phyloP scores from a whole-genome alignment of 2,329 filamentous ascomycete species.

The Fusarium bulbicola region DNA sequence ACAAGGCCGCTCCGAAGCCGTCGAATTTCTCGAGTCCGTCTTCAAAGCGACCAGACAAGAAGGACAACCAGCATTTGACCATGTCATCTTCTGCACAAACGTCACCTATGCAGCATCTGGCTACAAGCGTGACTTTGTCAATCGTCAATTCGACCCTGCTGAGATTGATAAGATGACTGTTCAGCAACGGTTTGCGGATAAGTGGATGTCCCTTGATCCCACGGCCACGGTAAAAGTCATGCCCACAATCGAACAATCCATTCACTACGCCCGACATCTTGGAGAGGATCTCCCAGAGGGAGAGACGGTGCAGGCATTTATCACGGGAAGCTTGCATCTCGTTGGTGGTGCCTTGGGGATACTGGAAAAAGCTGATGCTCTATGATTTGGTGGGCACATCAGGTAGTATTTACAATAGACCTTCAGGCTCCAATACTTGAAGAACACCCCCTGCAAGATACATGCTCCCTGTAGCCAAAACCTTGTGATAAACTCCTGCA shows the following conservation, averaged over 20 bases:
- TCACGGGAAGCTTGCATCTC: conserved; percentile 72
- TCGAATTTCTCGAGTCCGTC: conserved; percentile 63
- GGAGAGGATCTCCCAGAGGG: conserved; percentile 43
- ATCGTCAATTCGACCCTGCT: conserved; percentile 61
- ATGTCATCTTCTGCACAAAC: conserved; percentile 87
- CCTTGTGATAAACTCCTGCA: conserved; percentile 58
- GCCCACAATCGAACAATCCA: conserved; percentile 65
- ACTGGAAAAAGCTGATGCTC: conserved; percentile 57
- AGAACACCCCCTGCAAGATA: conserved; percentile 84
- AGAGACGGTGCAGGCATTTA: conserved; percentile 57
- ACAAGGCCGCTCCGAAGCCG: conserved; percentile 64
- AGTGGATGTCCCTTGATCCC: conserved; percentile 60
- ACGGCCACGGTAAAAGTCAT: conserved; percentile 56
- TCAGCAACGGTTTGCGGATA: conserved; percentile 62
- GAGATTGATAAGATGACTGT: conserved; percentile 62
- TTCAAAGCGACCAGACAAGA: conserved; percentile 47
- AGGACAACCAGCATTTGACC: conserved; percentile 63
- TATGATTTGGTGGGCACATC: conserved; percentile 42
- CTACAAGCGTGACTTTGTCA: conserved; percentile 67
- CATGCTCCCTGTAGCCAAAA: conserved; percentile 83
- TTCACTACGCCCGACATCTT: conserved; percentile 56
- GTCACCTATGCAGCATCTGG: conserved; percentile 62
- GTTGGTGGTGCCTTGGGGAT: conserved; percentile 65
- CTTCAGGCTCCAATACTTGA: conserved; percentile 69
- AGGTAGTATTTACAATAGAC: conserved; percentile 43